Evolutionary conservation across 2,329 filamentous ascomycete species (phyloP), one percentile per base, ranked within the genome.

Genomic region (Xylaria sp.): DNA sequence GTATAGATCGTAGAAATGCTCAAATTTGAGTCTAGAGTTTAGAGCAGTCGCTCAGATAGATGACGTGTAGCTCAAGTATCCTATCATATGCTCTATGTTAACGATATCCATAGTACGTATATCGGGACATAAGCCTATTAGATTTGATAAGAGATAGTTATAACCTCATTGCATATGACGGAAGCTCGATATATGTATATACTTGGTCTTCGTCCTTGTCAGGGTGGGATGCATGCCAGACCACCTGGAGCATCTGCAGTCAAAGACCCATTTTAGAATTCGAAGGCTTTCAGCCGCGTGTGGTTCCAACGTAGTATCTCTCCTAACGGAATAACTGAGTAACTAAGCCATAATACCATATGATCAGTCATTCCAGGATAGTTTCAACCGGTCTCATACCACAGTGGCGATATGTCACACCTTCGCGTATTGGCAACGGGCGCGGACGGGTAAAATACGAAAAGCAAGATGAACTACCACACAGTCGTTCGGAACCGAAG

Each of bases 101-200:
- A 20, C 5, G 23, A 25, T 20, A 2, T 20, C 25, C 9, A 49
- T 13, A 49, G 46, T 23, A 23, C n/a, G 20, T 56, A 13, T 23
- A 39, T 23, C n/a, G 0, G 0, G 23, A 4, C 31, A 3, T 15
- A 2, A 1, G 2, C 5, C 9, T 9, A n/a, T 23, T 18, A 4
- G 13, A 54, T n/a, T n/a, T 10, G 28, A 25, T 13, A 49, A 25
- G 2, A 25, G 9, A 20, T 3, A 2, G 46, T 20, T 12, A 25
- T 23, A 49, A 9, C 2, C n/a, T n/a, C 46, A n/a, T 7, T 9
- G 20, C 46, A 23, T 4, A 43, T 15, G 13, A 48, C 23, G 23
- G n/a, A 23, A 48, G n/a, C n/a, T 48, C n/a, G n/a, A 48, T 23
- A 9, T 23, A n/a, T 10, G 23, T 23, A 48, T 23, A 7, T 20